Conservation (phyloP, 2,329 filamentous ascomycete genomes). For the Claviceps capensis region DNA sequence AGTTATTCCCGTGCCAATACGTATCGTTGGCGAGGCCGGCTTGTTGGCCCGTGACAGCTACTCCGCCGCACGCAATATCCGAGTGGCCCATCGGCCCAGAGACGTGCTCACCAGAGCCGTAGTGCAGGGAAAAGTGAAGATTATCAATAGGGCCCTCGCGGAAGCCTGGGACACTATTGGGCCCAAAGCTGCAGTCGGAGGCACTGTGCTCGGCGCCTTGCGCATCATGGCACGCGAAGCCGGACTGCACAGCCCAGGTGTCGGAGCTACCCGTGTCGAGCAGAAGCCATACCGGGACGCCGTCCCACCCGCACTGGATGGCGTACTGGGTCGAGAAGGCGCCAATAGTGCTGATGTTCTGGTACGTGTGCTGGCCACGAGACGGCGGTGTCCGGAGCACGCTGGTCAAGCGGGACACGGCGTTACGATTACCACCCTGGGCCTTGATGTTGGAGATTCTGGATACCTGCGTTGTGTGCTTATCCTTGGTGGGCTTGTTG, state of each 20-base stretch:
- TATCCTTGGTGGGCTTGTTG: conserved; percentile 15
- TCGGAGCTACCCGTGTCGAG: conserved; percentile 39
- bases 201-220: conserved; percentile 18
- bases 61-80: conserved; percentile 31
- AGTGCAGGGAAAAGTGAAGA: conserved; percentile 32
- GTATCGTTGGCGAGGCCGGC: conserved; percentile 35
- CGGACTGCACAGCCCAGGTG: conserved; percentile 30
- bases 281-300: conserved; percentile 25
- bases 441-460: conserved; percentile 19
- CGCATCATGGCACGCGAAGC: conserved; percentile 29
- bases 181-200: conserved; percentile 27
- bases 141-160: conserved; percentile 23
- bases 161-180: conserved; percentile 25
- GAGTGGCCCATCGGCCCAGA: conserved; percentile 32
- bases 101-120: conserved; percentile 35
- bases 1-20: conserved; percentile 37
- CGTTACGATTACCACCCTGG: conserved; percentile 12
- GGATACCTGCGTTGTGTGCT: conserved; percentile 17
- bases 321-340: conserved; percentile 28
- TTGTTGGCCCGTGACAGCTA: conserved; percentile 31
- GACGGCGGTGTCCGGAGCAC: conserved; percentile 9
- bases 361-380: conserved; percentile 13
- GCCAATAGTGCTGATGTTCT: conserved; percentile 25
- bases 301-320: conserved; percentile 27
- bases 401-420: conserved; percentile 17